Evolutionary conservation across 176 grass and related monocot genomes (phyloP).

Genomic region (Carex parvula): DNA sequence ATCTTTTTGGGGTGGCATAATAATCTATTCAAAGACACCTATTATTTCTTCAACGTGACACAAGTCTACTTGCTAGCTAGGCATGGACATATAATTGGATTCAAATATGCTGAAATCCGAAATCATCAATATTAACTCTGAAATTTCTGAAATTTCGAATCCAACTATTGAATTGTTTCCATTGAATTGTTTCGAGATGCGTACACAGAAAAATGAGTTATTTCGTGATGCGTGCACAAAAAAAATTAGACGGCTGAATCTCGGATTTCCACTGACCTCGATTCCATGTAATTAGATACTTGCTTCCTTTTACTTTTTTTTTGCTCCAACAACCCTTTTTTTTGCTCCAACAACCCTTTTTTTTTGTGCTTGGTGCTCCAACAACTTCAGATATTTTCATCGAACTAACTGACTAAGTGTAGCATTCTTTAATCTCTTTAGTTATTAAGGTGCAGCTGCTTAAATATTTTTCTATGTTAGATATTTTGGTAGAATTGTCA

Average conservation of each 20-base stretch:
- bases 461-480: constrained; percentile 12
- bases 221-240: too few relatives aligned
- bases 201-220: too few relatives aligned
- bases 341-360: not conserved
- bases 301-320: not conserved
- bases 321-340: too few relatives aligned
- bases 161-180: too few relatives aligned
- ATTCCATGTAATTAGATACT: not conserved
- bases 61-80: not conserved
- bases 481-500: constrained; percentile 26
- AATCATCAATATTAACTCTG: too few relatives aligned
- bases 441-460: constrained; percentile 21
- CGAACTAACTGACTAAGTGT: not conserved
- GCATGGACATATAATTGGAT: not conserved
- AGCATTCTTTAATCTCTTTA: constrained; percentile 26
- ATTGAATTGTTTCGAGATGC: too few relatives aligned
- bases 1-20: not conserved
- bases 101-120: too few relatives aligned
- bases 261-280: too few relatives aligned
- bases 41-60: not conserved
- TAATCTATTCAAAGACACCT: not conserved
- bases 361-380: not conserved
- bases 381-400: constrained; percentile 27
- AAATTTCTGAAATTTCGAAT: too few relatives aligned
- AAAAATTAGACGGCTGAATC: too few relatives aligned